Percentiles rank a stretch among this genome's conserved stretches.
These are phyloP conservation scores for Gigaspora rosea DNA, from an alignment of 192 early-diverging fungal species.

Conservation along the genomic window DNA sequence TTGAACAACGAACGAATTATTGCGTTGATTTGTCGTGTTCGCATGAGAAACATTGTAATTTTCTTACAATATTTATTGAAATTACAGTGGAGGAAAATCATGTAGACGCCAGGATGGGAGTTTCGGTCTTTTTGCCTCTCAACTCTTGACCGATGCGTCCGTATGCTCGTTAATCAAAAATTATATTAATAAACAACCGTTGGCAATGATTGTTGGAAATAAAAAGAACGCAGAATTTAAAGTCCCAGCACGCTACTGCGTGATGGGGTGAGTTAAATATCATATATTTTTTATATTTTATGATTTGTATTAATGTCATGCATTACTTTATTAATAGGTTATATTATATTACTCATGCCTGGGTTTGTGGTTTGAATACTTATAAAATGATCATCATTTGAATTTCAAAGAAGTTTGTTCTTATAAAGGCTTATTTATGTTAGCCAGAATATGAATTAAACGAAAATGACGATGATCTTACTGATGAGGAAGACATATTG, in stretches of 20 bases:
- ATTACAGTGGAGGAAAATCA: neutral
- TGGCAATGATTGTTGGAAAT: neutral
- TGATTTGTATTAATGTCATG: neutral
- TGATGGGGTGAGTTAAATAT: neutral
- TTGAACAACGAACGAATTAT: neutral
- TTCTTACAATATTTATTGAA: neutral
- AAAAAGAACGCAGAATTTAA: neutral
- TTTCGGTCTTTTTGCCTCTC: neutral
- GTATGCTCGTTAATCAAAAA: neutral
- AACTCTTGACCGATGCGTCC: neutral
- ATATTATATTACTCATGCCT: neutral
- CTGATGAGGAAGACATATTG: neutral
- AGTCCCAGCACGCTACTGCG: constrained; percentile 8
- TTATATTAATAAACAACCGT: neutral
- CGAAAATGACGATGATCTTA: neutral
- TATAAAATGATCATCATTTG: neutral
- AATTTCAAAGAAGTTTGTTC: neutral
- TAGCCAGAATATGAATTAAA: neutral
- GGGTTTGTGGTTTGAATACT: neutral
- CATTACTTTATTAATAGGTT: neutral
- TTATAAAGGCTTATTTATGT: neutral
- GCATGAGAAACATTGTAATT: neutral
- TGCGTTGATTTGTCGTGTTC: neutral
- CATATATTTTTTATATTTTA: neutral
- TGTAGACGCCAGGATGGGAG: neutral